Conservation (phyloP, 179 eudicot genomes). For the Vitellaria paradoxa region DNA sequence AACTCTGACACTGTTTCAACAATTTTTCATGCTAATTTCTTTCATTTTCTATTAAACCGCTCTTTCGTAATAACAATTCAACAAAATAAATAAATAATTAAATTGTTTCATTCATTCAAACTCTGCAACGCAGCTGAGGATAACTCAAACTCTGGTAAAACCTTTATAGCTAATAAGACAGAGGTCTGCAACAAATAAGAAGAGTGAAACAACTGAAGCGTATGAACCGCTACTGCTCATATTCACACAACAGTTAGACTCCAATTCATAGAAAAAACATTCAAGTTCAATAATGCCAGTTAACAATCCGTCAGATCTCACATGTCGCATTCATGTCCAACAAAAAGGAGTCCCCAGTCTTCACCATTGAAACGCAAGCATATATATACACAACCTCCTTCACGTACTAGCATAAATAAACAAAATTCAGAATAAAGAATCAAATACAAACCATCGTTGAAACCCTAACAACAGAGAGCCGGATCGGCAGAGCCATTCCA, state of each 20-base stretch:
- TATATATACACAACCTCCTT: not conserved
- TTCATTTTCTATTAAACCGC: not conserved
- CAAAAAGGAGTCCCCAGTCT: not conserved
- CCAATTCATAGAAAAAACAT: not conserved
- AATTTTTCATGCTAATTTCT: not conserved
- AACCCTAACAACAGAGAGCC: constrained; percentile 13
- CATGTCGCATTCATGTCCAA: not conserved
- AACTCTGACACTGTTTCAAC: not conserved
- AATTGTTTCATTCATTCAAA: not conserved
- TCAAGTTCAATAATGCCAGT: constrained; percentile 27
- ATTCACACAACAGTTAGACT: not conserved
- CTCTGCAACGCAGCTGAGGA: not conserved
- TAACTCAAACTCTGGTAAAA: constrained; percentile 5
- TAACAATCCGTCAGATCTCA: constrained; percentile 28
- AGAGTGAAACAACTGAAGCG: not conserved
- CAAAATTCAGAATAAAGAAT: not conserved
- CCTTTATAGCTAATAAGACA: not conserved
- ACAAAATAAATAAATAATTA: not conserved
- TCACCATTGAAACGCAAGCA: not conserved
- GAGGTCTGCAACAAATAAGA: not conserved
- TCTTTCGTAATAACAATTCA: not conserved
- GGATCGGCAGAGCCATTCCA: constrained; percentile 12
- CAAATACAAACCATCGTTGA: not conserved
- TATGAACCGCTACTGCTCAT: not conserved
- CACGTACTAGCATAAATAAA: not conserved